phyloP scores from a whole-genome alignment of 2,329 filamentous ascomycete genomes.

The Fusarium sp. region DNA sequence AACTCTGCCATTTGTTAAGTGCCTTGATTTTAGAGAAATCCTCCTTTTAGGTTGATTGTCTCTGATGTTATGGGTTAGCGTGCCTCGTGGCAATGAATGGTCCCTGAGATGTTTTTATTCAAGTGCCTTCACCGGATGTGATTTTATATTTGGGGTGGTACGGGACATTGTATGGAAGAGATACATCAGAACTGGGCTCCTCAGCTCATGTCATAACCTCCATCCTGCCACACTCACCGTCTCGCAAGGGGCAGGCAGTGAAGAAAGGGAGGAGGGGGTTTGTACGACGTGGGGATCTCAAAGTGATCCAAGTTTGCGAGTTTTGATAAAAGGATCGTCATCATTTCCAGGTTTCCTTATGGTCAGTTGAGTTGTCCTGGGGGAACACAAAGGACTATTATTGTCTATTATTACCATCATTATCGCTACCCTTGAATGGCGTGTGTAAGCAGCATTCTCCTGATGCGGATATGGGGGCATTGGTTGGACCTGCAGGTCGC shows the following conservation, averaged over 20 bases:
- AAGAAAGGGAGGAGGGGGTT: not conserved
- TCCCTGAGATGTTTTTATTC: slow-evolving; percentile 11
- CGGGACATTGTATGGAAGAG: slow-evolving; percentile 17
- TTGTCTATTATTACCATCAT: slow-evolving; percentile 10
- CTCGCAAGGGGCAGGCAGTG: slow-evolving; percentile 8
- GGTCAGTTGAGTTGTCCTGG: slow-evolving; percentile 11
- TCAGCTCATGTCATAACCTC: not conserved
- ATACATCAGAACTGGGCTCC: not conserved
- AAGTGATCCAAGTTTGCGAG: slow-evolving; percentile 31
- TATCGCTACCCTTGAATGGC: not conserved
- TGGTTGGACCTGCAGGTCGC: slow-evolving; percentile 39
- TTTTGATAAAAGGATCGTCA: not conserved
- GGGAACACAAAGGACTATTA: slow-evolving; percentile 13
- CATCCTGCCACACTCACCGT: slow-evolving; percentile 4
- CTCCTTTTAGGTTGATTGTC: not conserved
- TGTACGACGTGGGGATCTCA: slow-evolving; percentile 18
- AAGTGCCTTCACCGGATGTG: not conserved
- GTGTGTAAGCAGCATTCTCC: slow-evolving; percentile 31
- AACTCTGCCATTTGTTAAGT: not conserved
- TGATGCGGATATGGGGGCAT: slow-evolving; percentile 33
- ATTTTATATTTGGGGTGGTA: slow-evolving; percentile 8
- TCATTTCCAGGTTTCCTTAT: not conserved
- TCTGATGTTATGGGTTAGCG: slow-evolving; percentile 5
- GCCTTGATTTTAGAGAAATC: no score
- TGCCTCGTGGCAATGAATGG: slow-evolving; percentile 26